A percentile compares a stretch with the other conserved stretches of the same genome.
Conservation (phyloP, 1,284 basidiomycete species). For the Ceratobasidium sp. region DNA sequence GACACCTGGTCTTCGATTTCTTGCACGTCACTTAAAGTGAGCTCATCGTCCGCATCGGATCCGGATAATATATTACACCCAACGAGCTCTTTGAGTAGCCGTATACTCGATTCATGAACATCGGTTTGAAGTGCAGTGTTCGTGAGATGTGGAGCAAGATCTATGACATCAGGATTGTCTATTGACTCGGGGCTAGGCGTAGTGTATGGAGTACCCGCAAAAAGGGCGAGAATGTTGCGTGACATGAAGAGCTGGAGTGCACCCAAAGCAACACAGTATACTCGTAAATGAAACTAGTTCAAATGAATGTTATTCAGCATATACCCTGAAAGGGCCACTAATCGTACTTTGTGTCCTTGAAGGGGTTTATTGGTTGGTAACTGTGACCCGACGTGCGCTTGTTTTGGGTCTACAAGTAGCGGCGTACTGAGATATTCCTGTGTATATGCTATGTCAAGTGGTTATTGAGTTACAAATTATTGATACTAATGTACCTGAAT, state of each 20-base stretch:
- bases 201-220: constrained; percentile 73
- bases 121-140: constrained; percentile 89
- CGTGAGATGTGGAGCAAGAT: constrained; percentile 86
- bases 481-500: constrained; percentile 72
- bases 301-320: constrained; percentile 34
- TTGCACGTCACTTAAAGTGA: constrained; percentile 61
- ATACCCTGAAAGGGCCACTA: background rate
- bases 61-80: constrained; percentile 64
- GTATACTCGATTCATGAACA: constrained; percentile 63
- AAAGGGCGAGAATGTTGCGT: constrained; percentile 83
- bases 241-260: constrained; percentile 81
- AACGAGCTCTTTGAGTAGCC: constrained; percentile 77
- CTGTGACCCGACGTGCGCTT: constrained; percentile 50
- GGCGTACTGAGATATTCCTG: constrained; percentile 86
- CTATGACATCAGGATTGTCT: constrained; percentile 49
- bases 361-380: constrained; percentile 44
- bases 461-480: constrained; percentile 31
- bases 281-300: constrained; percentile 88
- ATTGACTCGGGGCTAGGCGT: constrained; percentile 49
- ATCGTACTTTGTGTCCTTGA: constrained; percentile 70
- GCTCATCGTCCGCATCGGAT: constrained; percentile 40
- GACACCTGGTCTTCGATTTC: constrained; percentile 68
- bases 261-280: constrained; percentile 89
- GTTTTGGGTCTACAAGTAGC: constrained; percentile 73
- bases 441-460: constrained; percentile 5